phyloP scores from a whole-genome alignment of 345 rosid species.

The Abelmoschus esculentus region DNA sequence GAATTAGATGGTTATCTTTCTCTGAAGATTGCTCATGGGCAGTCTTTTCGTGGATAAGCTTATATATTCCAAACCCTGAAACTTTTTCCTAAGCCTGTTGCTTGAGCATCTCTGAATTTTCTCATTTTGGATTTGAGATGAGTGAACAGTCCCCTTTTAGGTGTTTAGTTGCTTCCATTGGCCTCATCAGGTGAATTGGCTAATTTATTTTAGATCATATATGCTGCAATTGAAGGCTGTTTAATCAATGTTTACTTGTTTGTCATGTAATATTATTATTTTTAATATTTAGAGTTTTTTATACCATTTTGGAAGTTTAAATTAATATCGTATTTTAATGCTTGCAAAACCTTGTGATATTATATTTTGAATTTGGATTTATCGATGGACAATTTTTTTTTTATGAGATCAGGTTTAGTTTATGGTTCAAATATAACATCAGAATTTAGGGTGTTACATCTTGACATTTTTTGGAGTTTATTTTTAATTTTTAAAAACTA shows the following conservation, averaged over 20 bases:
- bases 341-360: no score
- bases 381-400: no score
- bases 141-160: constrained; percentile 22
- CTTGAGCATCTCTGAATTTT: constrained; percentile 33
- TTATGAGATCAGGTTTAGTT: no score
- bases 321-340: no score
- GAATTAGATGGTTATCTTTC: no score
- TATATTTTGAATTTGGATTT: no score
- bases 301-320: no score
- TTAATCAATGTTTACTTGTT: background rate
- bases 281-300: background rate
- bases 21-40: background rate
- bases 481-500: no score
- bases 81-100: background rate
- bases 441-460: no score
- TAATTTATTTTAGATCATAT: background rate
- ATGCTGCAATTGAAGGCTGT: constrained; percentile 17
- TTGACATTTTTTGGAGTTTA: no score
- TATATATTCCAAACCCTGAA: background rate
- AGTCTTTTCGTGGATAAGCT: background rate
- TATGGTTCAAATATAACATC: no score
- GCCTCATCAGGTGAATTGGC: constrained; percentile 33
- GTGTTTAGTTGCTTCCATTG: constrained; percentile 33
- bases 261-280: background rate
- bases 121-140: constrained; percentile 8